phyloP scores from a whole-genome alignment of 2,329 filamentous ascomycete genomes.

The Ascochyta koolunga region DNA sequence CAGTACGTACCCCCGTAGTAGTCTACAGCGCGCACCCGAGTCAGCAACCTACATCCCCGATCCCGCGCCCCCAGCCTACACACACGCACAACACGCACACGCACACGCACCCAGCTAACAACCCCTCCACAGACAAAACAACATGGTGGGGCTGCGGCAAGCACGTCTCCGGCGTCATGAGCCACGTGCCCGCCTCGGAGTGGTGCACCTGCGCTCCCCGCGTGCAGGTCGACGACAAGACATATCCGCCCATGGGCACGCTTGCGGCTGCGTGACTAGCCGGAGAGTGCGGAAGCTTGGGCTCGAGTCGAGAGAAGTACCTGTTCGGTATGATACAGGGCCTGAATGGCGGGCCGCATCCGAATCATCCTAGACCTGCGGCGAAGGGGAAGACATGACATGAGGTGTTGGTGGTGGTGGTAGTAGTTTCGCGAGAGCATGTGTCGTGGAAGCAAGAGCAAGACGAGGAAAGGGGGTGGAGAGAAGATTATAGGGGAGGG shows the following conservation, averaged over 20 bases:
- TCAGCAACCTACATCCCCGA: background rate
- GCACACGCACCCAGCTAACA: background rate
- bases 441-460: background rate
- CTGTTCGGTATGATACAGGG: constrained; percentile 17
- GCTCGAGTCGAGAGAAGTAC: constrained; percentile 12
- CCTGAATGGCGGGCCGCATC: constrained; percentile 14
- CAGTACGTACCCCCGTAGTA: constrained; percentile 63
- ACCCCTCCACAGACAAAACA: constrained; percentile 54
- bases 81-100: too few species aligned
- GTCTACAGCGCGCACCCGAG: too few species aligned
- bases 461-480: background rate
- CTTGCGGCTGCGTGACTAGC: constrained; percentile 35
- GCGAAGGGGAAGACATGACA: constrained; percentile 16
- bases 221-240: constrained; percentile 64
- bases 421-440: background rate
- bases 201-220: constrained; percentile 71
- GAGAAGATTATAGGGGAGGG: background rate
- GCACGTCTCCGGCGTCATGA: constrained; percentile 68
- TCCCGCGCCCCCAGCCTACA: too few species aligned
- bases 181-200: constrained; percentile 61
- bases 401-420: background rate
- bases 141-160: constrained; percentile 71
- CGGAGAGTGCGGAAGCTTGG: constrained; percentile 16
- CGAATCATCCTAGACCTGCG: constrained; percentile 11
- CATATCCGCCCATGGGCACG: constrained; percentile 69